Evolutionary conservation across 2,329 filamentous ascomycete genomes (phyloP).

Genomic region (Drechslerella coelobrocha): DNA sequence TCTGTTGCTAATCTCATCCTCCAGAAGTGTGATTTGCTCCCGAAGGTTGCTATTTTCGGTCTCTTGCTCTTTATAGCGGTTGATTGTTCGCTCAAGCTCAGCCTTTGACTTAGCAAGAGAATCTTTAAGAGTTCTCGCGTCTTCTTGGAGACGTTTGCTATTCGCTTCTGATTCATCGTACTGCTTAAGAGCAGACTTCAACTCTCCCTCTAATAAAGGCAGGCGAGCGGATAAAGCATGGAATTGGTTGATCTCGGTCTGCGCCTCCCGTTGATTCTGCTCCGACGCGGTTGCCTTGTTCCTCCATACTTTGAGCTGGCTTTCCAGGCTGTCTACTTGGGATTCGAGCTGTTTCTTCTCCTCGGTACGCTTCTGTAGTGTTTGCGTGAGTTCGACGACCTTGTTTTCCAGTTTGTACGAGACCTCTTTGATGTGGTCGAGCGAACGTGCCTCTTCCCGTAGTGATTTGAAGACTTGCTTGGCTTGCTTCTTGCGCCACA

Average conservation of each 20-base stretch:
- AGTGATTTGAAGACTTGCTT: conserved; percentile 85
- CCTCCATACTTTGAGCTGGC: conserved; percentile 95
- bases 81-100: conserved; percentile 80
- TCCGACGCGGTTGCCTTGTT: conserved; percentile 89
- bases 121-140: conserved; percentile 84
- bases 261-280: conserved; percentile 87
- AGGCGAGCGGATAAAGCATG: conserved; percentile 92
- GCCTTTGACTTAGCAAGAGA: conserved; percentile 78
- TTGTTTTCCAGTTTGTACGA: conserved; percentile 99
- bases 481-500: conserved; percentile 86
- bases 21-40: conserved; percentile 85
- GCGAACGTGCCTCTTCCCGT: conserved; percentile 93
- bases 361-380: conserved; percentile 85
- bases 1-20: conserved; percentile 74
- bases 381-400: conserved; percentile 96
- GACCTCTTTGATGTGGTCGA: conserved; percentile 78
- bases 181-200: conserved; percentile 85
- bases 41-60: conserved; percentile 83
- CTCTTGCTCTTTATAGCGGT: conserved; percentile 77
- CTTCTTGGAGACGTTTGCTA: conserved; percentile 92
- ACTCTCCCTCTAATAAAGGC: conserved; percentile 91
- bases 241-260: conserved; percentile 95
- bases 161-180: conserved; percentile 90
- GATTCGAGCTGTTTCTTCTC: conserved; percentile 89
- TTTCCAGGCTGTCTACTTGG: conserved; percentile 95